These are phyloP conservation scores for Coix lacrymajobi DNA, from an alignment of 176 grass and related monocot genomes.

Conservation along the genomic window DNA sequence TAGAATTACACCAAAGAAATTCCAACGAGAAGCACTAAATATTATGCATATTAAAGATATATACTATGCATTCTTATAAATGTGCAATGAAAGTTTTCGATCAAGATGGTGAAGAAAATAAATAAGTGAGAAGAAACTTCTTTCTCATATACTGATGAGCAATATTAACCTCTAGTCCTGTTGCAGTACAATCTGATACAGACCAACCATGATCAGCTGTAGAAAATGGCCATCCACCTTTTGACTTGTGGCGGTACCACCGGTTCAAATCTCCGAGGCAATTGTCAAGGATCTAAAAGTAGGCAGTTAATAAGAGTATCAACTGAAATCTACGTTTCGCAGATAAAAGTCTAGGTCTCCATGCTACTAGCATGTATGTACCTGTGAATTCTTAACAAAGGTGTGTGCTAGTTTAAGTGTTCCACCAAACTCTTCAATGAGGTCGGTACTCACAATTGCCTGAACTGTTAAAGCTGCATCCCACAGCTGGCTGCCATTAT, in stretches of 20 bases:
- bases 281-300: conserved; percentile 52
- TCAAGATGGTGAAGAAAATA: background rate
- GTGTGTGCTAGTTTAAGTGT: conserved; percentile 55
- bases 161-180: conserved; percentile 62
- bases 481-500: conserved; percentile 88
- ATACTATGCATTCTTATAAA: no score
- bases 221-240: conserved; percentile 92
- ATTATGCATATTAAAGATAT: no score
- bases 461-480: conserved; percentile 69
- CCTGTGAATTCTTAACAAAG: conserved; percentile 68
- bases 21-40: background rate
- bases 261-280: conserved; percentile 64
- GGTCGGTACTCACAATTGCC: conserved; percentile 50
- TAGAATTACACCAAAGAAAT: background rate
- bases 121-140: background rate
- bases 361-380: background rate
- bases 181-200: conserved; percentile 85
- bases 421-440: conserved; percentile 47
- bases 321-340: background rate
- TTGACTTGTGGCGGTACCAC: conserved; percentile 85
- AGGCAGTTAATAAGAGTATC: background rate
- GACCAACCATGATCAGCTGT: conserved; percentile 84
- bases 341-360: no score
- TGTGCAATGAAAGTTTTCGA: no score
- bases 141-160: background rate